A percentile compares a stretch with the other conserved stretches of the same genome.
These are phyloP conservation scores for Pulveroboletus sp. DNA, from an alignment of 768 basidiomycete genomes.

Conservation along the genomic window DNA sequence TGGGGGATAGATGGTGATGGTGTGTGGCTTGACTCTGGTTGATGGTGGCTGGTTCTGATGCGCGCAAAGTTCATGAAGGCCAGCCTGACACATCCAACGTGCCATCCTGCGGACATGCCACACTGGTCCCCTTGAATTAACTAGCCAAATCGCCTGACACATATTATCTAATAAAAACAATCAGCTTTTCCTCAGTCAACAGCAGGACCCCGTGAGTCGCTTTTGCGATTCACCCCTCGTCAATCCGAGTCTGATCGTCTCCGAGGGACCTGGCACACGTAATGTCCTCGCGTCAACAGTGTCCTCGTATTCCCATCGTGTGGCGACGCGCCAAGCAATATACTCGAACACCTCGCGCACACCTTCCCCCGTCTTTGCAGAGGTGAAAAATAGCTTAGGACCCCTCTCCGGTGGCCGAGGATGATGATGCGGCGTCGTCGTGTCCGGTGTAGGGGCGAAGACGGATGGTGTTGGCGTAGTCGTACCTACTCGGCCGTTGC, in stretches of 20 bases:
- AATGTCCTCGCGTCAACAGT: conserved; percentile 42
- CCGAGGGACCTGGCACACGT: conserved; percentile 35
- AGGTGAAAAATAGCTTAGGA: conserved; percentile 68
- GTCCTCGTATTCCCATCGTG: conserved; percentile 66
- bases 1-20: too few species aligned
- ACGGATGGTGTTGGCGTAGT: conserved; percentile 16
- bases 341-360: conserved; percentile 75
- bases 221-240: conserved; percentile 8
- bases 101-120: too few species aligned
- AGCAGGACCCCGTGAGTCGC: conserved; percentile 15
- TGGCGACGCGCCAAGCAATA: conserved; percentile 57
- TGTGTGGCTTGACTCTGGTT: too few species aligned
- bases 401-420: conserved; percentile 40
- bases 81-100: too few species aligned
- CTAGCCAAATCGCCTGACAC: neutral
- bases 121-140: conserved; percentile 33
- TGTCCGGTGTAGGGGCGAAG: conserved; percentile 8
- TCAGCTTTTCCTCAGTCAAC: conserved; percentile 3
- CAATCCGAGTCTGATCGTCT: conserved; percentile 36
- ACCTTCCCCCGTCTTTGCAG: conserved; percentile 73
- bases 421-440: conserved; percentile 3
- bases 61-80: too few species aligned
- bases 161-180: conserved; percentile 20
- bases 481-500: conserved; percentile 13
- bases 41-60: too few species aligned